These are phyloP conservation scores for Juncus inflexus DNA, from an alignment of 176 grass and related monocot species.

Conservation along the genomic window DNA sequence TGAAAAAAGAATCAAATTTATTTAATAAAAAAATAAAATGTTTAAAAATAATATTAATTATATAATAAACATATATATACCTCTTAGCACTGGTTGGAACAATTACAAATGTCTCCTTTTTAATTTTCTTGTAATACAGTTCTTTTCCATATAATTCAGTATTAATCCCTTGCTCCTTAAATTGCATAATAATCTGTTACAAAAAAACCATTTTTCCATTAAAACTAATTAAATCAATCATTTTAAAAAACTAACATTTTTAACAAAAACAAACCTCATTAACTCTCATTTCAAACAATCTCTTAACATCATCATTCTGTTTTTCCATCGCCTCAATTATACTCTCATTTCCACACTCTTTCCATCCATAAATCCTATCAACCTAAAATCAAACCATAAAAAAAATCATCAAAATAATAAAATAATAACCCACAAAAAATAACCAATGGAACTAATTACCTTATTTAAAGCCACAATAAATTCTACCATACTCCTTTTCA, in stretches of 20 bases:
- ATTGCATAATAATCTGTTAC: conserved; percentile 43
- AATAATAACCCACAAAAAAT: not conserved
- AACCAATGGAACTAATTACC: conserved; percentile 38
- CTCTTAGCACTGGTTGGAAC: conserved; percentile 65
- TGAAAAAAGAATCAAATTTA: conserved; percentile 12
- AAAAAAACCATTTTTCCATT: not conserved
- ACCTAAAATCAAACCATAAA: conserved; percentile 46
- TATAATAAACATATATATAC: conserved; percentile 3
- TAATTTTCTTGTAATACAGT: conserved; percentile 46
- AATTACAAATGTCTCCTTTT: conserved; percentile 55
- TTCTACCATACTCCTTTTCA: too few relatives aligned
- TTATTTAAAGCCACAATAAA: conserved; percentile 93
- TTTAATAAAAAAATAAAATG: too few relatives aligned
- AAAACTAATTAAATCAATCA: too few relatives aligned
- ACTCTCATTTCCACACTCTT: conserved; percentile 56
- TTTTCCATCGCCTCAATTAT: conserved; percentile 73
- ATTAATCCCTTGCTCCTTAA: conserved; percentile 50
- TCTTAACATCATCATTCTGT: conserved; percentile 89
- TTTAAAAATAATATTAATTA: too few relatives aligned
- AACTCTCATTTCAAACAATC: conserved; percentile 84
- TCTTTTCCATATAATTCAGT: conserved; percentile 37
- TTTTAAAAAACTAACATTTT: too few relatives aligned
- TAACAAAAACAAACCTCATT: conserved; percentile 49
- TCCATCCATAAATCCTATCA: conserved; percentile 97
- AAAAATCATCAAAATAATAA: conserved; percentile 25